Conservation (phyloP, 2,329 filamentous ascomycete genomes). For the Paramyrothecium roridum region DNA sequence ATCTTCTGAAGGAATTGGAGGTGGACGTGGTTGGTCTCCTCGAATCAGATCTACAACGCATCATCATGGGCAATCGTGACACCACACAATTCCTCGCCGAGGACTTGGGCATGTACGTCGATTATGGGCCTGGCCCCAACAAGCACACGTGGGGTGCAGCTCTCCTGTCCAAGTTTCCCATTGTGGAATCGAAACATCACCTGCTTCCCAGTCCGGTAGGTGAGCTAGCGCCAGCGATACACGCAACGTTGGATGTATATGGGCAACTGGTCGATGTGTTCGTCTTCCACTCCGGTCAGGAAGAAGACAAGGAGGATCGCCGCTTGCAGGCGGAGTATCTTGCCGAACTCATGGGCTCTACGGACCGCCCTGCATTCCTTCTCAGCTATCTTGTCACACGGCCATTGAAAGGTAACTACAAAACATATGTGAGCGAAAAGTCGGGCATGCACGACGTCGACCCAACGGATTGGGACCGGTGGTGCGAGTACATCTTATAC, state of each 20-base stretch:
- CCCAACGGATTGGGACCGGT: conserved; percentile 87
- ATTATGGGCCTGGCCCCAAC: conserved; percentile 95
- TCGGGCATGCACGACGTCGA: conserved; percentile 97
- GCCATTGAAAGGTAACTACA: conserved; percentile 91
- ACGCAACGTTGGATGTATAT: conserved; percentile 93
- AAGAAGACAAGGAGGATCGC: conserved; percentile 91
- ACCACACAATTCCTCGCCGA: conserved; percentile 93
- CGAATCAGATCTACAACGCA: conserved; percentile 89
- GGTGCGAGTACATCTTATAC: conserved; percentile 98
- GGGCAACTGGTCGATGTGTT: conserved; percentile 88
- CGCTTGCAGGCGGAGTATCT: conserved; percentile 84
- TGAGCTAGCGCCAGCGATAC: conserved; percentile 91
- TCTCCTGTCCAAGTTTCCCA: conserved; percentile 94
- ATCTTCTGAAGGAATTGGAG: conserved; percentile 89
- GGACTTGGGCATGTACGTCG: conserved; percentile 97
- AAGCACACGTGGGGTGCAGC: conserved; percentile 98
- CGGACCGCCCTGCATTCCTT: conserved; percentile 75
- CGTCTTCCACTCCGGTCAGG: conserved; percentile 97
- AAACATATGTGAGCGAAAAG: conserved; percentile 82
- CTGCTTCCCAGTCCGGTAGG: conserved; percentile 90
- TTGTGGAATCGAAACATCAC: conserved; percentile 94
- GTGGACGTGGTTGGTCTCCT: conserved; percentile 95
- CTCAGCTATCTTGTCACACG: conserved; percentile 91
- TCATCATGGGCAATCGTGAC: conserved; percentile 99
- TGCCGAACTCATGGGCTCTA: conserved; percentile 80